Evolutionary conservation across 140 eudicot genomes (phyloP), one percentile per base, ranked within the genome.

Genomic region (Bidens hawaiensis): DNA sequence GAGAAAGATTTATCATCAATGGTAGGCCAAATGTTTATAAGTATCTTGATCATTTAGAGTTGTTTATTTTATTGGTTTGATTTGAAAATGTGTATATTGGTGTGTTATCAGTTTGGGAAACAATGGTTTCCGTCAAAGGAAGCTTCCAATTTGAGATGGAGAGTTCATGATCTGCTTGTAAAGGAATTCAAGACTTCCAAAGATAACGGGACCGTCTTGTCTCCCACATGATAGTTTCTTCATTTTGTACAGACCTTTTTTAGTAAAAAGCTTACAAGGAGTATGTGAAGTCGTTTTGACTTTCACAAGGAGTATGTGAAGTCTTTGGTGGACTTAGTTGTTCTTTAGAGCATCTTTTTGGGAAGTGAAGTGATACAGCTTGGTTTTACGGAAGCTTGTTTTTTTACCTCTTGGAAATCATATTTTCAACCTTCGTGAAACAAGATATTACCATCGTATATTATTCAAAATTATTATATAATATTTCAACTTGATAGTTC

Each of bases 91-190:
- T 47, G 58, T 63, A 33, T 71, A 0, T 71, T 73, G 61, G 50
- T 65, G 50, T 65, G 67, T 28, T 71, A 62, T 40, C 82, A 93
- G 99, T 78, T 93, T 56, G 81, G 83, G 40, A 88, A 56, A 72
- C 56, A 73, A 42, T 89, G 95, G 96, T 89, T 89, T 31, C 65
- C 19, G 33, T 88, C 94, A 0, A 75, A 80, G 49, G 91, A 85
- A 71, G 96, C 96, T 27, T 89, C 96, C 24, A 65, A 59, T 58
- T 58, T 89, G 74, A 82, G 96, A 82, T 51, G 18, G 19, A 78
- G 61, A 65, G 76, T 89, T 54, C 67, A 68, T 25, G 45, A 53
- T 68, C 23, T 80, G 42, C 88, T 89, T 41, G 58, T 49, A 51
- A 28, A 64, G 18, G 59, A 78, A 67, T 87, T 86, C 79, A 74